Evolutionary conservation across 2,329 filamentous ascomycete genomes (phyloP).

Genomic region (Proliferodiscus dingleyae): DNA sequence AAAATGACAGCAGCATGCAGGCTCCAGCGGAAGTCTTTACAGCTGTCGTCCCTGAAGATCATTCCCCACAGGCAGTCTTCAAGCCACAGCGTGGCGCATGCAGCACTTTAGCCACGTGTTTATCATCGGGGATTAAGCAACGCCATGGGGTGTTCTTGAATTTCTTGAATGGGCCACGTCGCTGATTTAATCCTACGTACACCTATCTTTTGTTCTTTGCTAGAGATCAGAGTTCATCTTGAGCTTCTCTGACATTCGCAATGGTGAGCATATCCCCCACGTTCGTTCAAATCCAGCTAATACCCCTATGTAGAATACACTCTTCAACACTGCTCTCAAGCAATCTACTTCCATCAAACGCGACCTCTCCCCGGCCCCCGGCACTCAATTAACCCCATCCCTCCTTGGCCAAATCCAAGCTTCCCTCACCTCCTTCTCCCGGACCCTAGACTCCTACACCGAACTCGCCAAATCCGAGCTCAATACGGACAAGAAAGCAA

Average conservation of each 20-base stretch:
- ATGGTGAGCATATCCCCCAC: slow-evolving; percentile 13
- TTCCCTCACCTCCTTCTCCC: slow-evolving; percentile 73
- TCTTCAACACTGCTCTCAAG: slow-evolving; percentile 81
- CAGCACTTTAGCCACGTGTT: slow-evolving; percentile 6
- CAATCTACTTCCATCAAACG: slow-evolving; percentile 75
- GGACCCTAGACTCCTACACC: slow-evolving; percentile 90
- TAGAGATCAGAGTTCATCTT: not conserved
- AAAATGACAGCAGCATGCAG: too few relatives aligned
- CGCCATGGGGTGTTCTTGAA: too few relatives aligned
- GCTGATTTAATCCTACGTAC: not conserved
- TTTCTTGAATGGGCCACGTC: not conserved
- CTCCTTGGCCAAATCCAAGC: slow-evolving; percentile 72
- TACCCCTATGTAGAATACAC: slow-evolving; percentile 60
- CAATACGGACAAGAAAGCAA: slow-evolving; percentile 85
- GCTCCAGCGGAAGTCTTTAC: not conserved
- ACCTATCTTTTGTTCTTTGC: not conserved
- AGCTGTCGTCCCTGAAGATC: slow-evolving; percentile 2
- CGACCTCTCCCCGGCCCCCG: slow-evolving; percentile 68
- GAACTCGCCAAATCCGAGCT: slow-evolving; percentile 81
- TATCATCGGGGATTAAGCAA: not conserved
- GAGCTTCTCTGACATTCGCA: not conserved
- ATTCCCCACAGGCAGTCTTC: not conserved
- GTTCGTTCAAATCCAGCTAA: slow-evolving; percentile 12
- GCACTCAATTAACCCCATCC: slow-evolving; percentile 51
- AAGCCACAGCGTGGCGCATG: slow-evolving; percentile 6